A percentile compares a stretch with the other conserved stretches of the same genome.
Conservation (phyloP, 148 eudicot genomes). For the Chenopodium formosanum region DNA sequence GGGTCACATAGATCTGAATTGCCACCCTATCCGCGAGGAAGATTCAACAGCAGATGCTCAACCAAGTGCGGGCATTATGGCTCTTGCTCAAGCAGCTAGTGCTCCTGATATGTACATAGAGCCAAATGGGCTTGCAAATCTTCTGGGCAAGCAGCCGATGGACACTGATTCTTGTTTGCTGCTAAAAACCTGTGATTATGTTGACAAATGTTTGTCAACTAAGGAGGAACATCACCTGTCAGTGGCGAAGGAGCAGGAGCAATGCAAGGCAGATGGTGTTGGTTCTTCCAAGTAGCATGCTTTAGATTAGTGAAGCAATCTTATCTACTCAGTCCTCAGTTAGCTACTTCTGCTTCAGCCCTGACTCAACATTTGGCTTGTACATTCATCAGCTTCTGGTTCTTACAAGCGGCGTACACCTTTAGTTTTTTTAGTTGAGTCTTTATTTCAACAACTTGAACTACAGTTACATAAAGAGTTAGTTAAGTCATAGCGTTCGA, state of each 20-base stretch:
- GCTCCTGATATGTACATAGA: conserved; percentile 38
- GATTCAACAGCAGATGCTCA: conserved; percentile 35
- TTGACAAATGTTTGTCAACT: conserved; percentile 10
- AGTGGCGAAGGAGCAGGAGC: conserved; percentile 21
- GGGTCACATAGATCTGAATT: conserved; percentile 70
- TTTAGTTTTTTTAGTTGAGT: background rate
- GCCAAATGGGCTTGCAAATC: conserved; percentile 35
- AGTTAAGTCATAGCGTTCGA: background rate
- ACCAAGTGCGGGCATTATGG: conserved; percentile 31
- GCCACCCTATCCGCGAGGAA: conserved; percentile 64
- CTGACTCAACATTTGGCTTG: conserved; percentile 12
- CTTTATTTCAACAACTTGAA: background rate
- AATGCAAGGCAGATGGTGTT: conserved; percentile 14
- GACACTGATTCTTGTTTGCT: conserved; percentile 12
- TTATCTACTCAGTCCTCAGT: background rate
- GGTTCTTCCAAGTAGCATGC: conserved; percentile 15
- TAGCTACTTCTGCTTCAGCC: background rate
- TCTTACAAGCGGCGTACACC: conserved; percentile 10
- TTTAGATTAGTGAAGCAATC: background rate
- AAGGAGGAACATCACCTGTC: conserved; percentile 8
- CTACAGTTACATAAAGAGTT: background rate
- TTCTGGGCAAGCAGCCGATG: conserved; percentile 22
- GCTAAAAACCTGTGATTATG: conserved; percentile 12
- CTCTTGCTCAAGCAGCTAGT: conserved; percentile 38
- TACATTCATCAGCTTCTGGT: conserved; percentile 14